Evolutionary conservation across 495 filamentous ascomycete genomes (phyloP), one percentile per base, ranked within the genome.

Genomic region (Daldinia grandis): DNA sequence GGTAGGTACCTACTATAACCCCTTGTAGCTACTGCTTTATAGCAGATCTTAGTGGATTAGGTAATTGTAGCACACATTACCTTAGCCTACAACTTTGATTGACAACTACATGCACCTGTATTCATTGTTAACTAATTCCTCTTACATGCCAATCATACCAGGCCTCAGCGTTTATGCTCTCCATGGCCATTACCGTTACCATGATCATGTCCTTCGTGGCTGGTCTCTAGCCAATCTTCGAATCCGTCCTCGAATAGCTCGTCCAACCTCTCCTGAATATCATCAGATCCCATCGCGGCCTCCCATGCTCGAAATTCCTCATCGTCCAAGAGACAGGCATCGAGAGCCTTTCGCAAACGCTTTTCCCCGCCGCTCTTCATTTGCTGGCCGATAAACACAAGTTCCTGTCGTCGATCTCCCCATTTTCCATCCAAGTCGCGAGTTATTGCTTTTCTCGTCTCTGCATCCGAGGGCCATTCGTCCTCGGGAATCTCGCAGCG

Each of bases 361-460:
- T 47, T 1, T 12, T 47, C 42, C 6, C 42, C 42, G 4, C 42
- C 42, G 8, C 12, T 47, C 17, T 9, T 17, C 42, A 47, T 47
- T 1, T 47, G 42, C 17, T 47, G 42, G 17, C 42, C 42, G 42
- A 47, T 88, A 49, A 88, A 87, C 54, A 89, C 87, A 15, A 88
- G 64, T 68, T 89, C 87, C 73, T 89, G 87, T 9, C 86, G 81
- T 15, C 87, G 78, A 75, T 89, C 87, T 17, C 85, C 86, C 85
- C 86, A 88, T 42, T 77, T 76, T 0, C 84, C 86, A 2, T 70
- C 58, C 37, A 76, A 76, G 55, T 76, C 74, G 5, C 66, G 58
- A 1, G 33, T 58, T 35, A 76, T 72, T 5, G 63, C 69, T 30
- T 69, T 66, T 9, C 64, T 69, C 17, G 62, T 64, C 47, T 59